Evolutionary conservation across 1,139 yeast genomes (phyloP).

Genomic region (Magnusiomyces tetraspermus): DNA sequence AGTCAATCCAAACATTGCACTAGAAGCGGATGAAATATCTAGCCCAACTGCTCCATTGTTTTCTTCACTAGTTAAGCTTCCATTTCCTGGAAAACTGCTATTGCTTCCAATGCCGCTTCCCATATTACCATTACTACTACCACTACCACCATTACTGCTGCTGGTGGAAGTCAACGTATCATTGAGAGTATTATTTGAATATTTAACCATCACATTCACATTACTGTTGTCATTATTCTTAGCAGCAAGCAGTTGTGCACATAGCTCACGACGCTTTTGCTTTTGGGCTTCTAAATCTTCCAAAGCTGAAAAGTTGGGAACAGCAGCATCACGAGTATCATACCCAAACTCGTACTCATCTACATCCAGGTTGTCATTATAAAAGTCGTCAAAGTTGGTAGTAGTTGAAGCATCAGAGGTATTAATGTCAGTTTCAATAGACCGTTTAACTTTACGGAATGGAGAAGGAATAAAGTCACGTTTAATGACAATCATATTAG

Average conservation of each 20-base stretch:
- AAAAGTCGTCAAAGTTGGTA: background rate
- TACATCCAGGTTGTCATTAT: background rate
- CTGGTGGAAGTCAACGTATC: too few species aligned
- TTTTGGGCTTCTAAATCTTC: background rate
- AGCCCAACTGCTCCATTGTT: background rate
- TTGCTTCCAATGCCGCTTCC: too few species aligned
- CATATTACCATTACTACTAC: too few species aligned
- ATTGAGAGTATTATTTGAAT: too few species aligned
- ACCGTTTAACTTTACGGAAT: background rate
- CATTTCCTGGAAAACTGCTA: too few species aligned
- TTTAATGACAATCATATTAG: too few species aligned
- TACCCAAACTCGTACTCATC: conserved; percentile 6
- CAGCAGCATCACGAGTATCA: background rate
- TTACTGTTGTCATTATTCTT: too few species aligned
- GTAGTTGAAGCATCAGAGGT: background rate
- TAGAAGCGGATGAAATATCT: background rate
- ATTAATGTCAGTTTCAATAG: background rate
- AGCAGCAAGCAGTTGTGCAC: too few species aligned
- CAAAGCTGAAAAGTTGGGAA: background rate
- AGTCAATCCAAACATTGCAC: background rate
- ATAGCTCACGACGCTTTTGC: too few species aligned
- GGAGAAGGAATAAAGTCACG: background rate
- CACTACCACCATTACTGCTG: too few species aligned
- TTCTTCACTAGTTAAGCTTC: too few species aligned
- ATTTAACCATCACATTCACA: too few species aligned